Percentiles rank a stretch among this genome's conserved stretches.
phyloP scores from a whole-genome alignment of 2,329 filamentous ascomycete species.

The Erysiphe neolycopersici region DNA sequence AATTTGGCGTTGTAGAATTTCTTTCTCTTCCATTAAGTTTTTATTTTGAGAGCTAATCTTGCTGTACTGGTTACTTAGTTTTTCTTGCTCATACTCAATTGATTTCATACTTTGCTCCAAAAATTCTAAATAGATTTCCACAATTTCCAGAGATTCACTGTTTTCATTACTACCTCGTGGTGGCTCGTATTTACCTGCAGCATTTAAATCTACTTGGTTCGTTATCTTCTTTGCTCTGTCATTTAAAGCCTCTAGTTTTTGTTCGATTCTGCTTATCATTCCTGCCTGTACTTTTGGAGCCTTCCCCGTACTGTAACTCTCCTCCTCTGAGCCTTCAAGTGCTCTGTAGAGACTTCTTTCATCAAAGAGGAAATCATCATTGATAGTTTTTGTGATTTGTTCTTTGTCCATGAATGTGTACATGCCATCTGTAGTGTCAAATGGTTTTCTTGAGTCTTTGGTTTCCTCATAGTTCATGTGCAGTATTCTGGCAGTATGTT shows the following conservation, averaged over 20 bases:
- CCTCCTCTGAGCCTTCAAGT: conserved; percentile 18
- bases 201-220: conserved; percentile 14
- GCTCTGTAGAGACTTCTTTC: conserved; percentile 43
- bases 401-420: conserved; percentile 38
- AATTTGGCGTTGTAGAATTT: conserved; percentile 70
- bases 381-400: conserved; percentile 27
- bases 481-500: conserved; percentile 79
- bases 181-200: conserved; percentile 37
- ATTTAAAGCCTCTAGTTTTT: conserved; percentile 41
- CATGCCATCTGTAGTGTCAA: conserved; percentile 51
- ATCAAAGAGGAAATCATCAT: conserved; percentile 41
- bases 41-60: conserved; percentile 31
- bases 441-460: conserved; percentile 24
- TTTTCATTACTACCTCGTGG: conserved; percentile 6
- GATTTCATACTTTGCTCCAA: conserved; percentile 37
- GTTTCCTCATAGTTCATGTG: conserved; percentile 65
- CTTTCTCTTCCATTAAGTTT: conserved; percentile 62
- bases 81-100: conserved; percentile 27
- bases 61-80: conserved; percentile 3
- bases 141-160: conserved; percentile 19
- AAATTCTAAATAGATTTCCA: conserved; percentile 38
- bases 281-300: conserved; percentile 15
- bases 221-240: conserved; percentile 23
- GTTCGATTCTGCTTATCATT: conserved; percentile 33
- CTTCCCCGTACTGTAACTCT: neutral